phyloP scores from a whole-genome alignment of 2,329 filamentous ascomycete genomes.

The Claviceps sp. region DNA sequence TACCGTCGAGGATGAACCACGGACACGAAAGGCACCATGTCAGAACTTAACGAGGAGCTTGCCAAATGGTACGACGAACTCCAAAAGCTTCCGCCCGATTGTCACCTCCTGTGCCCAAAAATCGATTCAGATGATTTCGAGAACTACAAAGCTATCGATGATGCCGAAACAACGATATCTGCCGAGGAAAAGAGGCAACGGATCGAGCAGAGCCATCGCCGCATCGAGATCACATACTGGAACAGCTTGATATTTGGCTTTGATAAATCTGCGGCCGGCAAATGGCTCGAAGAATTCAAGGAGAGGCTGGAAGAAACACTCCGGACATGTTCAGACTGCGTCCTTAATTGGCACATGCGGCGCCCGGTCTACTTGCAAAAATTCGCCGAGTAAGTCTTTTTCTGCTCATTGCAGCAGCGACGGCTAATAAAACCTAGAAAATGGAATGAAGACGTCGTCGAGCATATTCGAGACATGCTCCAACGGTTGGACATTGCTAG shows the following conservation, averaged over 20 bases:
- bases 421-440: slow-evolving; percentile 17
- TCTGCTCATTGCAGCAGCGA: not conserved
- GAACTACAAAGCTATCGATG: slow-evolving; percentile 40
- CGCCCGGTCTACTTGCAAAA: slow-evolving; percentile 49
- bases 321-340: slow-evolving; percentile 54
- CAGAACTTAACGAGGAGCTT: slow-evolving; percentile 25
- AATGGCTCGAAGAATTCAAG: slow-evolving; percentile 47
- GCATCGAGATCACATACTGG: slow-evolving; percentile 50
- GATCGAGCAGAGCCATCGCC: slow-evolving; percentile 39
- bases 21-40: slow-evolving; percentile 19
- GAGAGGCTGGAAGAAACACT: slow-evolving; percentile 43
- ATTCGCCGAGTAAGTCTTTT: slow-evolving; percentile 39
- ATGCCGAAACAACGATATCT: slow-evolving; percentile 35
- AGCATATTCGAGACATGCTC: slow-evolving; percentile 40
- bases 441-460: slow-evolving; percentile 37
- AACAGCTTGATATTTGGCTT: slow-evolving; percentile 59
- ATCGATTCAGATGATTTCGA: slow-evolving; percentile 47
- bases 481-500: slow-evolving; percentile 47
- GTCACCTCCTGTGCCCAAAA: slow-evolving; percentile 57
- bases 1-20: slow-evolving; percentile 3
- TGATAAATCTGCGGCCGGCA: slow-evolving; percentile 43
- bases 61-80: slow-evolving; percentile 30
- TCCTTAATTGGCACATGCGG: slow-evolving; percentile 59
- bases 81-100: slow-evolving; percentile 28
- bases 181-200: slow-evolving; percentile 35